phyloP scores from a whole-genome alignment of 768 basidiomycete genomes.

The Termitomyces sp. region DNA sequence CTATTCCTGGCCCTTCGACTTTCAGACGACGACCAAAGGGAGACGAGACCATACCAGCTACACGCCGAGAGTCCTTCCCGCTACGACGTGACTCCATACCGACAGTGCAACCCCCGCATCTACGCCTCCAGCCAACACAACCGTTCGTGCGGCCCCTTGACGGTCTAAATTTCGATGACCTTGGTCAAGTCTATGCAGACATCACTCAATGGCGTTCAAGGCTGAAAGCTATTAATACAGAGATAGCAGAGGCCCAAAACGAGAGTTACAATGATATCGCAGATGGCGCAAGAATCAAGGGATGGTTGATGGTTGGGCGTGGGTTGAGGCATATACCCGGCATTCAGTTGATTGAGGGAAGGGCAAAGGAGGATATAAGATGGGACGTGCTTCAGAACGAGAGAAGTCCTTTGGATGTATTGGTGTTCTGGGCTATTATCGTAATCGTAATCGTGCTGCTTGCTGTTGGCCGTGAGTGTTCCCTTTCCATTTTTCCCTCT shows the following conservation, averaged over 20 bases:
- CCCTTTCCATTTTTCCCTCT: not conserved
- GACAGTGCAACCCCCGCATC: slow-evolving; percentile 55
- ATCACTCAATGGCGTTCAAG: slow-evolving; percentile 67
- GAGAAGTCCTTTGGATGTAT: slow-evolving; percentile 35
- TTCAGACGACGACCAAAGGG: slow-evolving; percentile 30
- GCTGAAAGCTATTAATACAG: slow-evolving; percentile 66
- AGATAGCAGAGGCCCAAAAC: slow-evolving; percentile 65
- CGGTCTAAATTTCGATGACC: slow-evolving; percentile 59
- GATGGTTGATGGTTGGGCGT: slow-evolving; percentile 73
- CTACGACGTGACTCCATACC: slow-evolving; percentile 36
- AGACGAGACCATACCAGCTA: slow-evolving; percentile 27
- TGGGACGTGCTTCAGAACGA: slow-evolving; percentile 74
- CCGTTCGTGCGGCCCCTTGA: slow-evolving; percentile 76
- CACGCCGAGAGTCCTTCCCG: slow-evolving; percentile 60
- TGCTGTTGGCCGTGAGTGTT: slow-evolving; percentile 52
- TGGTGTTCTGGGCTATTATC: slow-evolving; percentile 56
- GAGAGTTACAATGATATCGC: slow-evolving; percentile 69
- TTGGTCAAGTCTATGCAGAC: slow-evolving; percentile 60
- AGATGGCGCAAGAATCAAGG: slow-evolving; percentile 61
- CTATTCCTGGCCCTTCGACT: slow-evolving; percentile 30
- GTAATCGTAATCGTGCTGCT: slow-evolving; percentile 44
- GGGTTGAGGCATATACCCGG: slow-evolving; percentile 60
- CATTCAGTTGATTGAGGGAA: slow-evolving; percentile 66
- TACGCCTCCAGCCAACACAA: slow-evolving; percentile 60
- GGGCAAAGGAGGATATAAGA: slow-evolving; percentile 77